Percentiles rank a stretch among this genome's conserved stretches.
Evolutionary conservation across 2,329 filamentous ascomycete species (phyloP).

Genomic region (Annulohypoxylon truncatum): DNA sequence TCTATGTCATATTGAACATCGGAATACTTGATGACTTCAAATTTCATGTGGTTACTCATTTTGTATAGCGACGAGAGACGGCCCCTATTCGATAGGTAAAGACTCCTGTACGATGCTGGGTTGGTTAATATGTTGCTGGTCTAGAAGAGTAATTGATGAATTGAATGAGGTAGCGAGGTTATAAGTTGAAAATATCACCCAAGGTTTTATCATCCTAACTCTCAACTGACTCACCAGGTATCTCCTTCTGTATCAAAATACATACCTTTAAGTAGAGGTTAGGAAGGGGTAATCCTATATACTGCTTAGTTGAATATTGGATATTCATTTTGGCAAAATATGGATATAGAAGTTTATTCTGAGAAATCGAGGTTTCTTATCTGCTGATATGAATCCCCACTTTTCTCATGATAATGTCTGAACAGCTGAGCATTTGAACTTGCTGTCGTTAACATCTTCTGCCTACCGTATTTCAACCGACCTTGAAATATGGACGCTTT

Average conservation of each 20-base stretch:
- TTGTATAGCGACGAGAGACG: not conserved
- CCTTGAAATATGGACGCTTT: slow-evolving; percentile 17
- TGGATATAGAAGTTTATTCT: not conserved
- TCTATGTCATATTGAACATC: not conserved
- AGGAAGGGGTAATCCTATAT: not conserved
- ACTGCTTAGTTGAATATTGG: not conserved
- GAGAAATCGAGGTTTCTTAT: not conserved
- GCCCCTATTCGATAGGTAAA: not conserved
- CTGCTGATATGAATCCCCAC: not conserved
- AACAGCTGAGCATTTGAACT: not conserved
- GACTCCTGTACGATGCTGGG: not conserved
- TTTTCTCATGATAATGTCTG: not conserved
- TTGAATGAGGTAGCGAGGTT: too few relatives aligned
- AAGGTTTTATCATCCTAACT: not conserved
- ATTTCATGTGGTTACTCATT: not conserved
- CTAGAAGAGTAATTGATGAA: not conserved
- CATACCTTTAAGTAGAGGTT: not conserved
- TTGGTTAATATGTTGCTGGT: not conserved
- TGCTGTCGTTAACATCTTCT: not conserved
- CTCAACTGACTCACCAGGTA: not conserved
- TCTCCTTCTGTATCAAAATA: not conserved
- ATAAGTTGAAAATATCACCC: not conserved
- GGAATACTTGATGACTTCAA: not conserved
- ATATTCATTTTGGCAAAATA: not conserved
- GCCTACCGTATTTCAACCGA: not conserved